A percentile compares a stretch with the other conserved stretches of the same genome.
Conservation (phyloP, 2,329 filamentous ascomycete species). For the Neonectria magnoliae region DNA sequence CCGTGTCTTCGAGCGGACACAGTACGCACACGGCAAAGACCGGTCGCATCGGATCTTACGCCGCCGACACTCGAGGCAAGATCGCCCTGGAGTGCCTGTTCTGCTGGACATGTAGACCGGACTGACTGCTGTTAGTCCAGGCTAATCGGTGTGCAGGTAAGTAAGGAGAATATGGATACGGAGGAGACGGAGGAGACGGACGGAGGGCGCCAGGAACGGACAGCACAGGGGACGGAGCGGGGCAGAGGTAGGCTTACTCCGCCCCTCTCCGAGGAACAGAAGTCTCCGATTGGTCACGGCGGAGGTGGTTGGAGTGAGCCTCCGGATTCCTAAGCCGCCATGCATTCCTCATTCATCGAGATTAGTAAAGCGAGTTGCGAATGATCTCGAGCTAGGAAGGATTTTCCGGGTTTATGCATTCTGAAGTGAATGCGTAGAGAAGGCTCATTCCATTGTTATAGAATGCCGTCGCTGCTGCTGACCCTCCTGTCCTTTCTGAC, state of each 20-base stretch:
- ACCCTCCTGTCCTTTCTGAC: too few relatives aligned
- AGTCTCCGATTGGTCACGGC: constrained; percentile 23
- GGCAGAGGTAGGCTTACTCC: background rate
- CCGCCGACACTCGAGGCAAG: constrained; percentile 29
- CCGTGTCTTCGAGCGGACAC: constrained; percentile 11
- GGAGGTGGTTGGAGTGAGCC: constrained; percentile 1
- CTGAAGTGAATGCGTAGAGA: background rate
- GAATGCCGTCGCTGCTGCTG: too few relatives aligned
- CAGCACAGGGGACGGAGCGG: background rate
- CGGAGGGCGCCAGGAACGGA: background rate
- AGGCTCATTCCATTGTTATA: too few relatives aligned
- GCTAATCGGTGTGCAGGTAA: background rate
- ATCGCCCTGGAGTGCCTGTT: constrained; percentile 16
- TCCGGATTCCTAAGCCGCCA: background rate
- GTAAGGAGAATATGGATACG: background rate
- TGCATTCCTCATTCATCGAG: background rate
- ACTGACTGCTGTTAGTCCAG: background rate
- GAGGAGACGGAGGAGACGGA: background rate
- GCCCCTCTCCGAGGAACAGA: background rate
- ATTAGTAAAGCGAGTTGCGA: too few relatives aligned
- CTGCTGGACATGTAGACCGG: constrained; percentile 18
- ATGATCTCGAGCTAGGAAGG: background rate
- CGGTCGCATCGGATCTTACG: constrained; percentile 34
- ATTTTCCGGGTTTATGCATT: background rate
- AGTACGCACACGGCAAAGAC: constrained; percentile 24